Base-by-base conservation (phyloP, 2,329 filamentous ascomycete genomes). In the Beauveria sp. region DNA sequence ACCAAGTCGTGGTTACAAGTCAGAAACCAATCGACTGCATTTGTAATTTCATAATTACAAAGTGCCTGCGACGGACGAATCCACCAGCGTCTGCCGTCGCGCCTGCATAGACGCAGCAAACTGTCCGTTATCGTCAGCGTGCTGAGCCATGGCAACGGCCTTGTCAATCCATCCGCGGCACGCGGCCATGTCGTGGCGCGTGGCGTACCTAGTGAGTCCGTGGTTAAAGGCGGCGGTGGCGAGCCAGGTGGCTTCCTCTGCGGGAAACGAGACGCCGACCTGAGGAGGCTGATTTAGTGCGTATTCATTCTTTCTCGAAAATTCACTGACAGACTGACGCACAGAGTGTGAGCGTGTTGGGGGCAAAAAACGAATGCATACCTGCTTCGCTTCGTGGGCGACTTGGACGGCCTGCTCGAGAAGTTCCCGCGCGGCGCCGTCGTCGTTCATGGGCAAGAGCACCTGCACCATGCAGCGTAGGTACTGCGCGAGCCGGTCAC, bases 231-330 rank as follows among this genome's bases (percentile, higher is more conserved):
- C 76, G 6, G 80, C 84, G 1, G 84, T 83, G 0, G 85, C 84
- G n/a, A 94, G 80, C 87, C 89, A 94, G 67, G 91, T 86, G 1
- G 92, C 73, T 68, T 94, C 90, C 3, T 82, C 79, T 0, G 75
- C 67, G 0, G 90, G 89, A 68, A 90, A 90, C 1, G 74, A 70
- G 1, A 75, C 70, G 24, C 76, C 66, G n/a, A 68, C 73, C 75
- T 79, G 52, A 37, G 6, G 34, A 14, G 2, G 34, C 34, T 37
- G 14, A 37, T 37, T 37, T 16, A 37, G 34, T 5, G 34, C 34
- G 12, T 37, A 37, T 5, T 6, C 14, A 3, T 37, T 37, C 5
- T 37, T 37, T 16, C 34, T 5, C 16, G 34, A 37, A 37, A 37
- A 14, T 37, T 37, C 34, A 37, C 34, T 37, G 34, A 37, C 34